phyloP scores from a whole-genome alignment of 2,329 filamentous ascomycete species.

The Gyromitra esculenta region DNA sequence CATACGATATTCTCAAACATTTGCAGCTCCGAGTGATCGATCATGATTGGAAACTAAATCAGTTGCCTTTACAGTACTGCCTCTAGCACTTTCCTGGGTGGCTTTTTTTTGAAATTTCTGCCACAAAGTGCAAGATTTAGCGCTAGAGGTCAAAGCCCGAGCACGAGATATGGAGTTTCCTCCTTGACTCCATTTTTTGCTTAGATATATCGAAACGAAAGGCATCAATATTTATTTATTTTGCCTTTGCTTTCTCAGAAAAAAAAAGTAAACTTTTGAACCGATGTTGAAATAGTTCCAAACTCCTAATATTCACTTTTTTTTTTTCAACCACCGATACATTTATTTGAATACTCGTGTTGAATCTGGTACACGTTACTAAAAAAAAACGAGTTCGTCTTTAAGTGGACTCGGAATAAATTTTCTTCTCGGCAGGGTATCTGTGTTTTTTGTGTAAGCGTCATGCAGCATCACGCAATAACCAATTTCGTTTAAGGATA shows the following conservation, averaged over 20 bases:
- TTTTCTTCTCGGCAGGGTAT: conserved; percentile 83
- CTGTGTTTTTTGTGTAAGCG: conserved; percentile 62
- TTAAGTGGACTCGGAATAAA: conserved; percentile 68
- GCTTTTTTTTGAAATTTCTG: too few relatives aligned
- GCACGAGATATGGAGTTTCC: background rate
- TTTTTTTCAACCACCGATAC: background rate
- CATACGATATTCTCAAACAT: too few relatives aligned
- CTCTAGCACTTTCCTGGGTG: too few relatives aligned
- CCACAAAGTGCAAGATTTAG: background rate
- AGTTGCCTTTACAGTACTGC: too few relatives aligned
- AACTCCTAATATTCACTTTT: conserved; percentile 1
- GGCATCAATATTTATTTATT: conserved; percentile 22
- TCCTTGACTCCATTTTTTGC: background rate
- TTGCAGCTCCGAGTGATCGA: background rate
- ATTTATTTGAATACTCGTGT: conserved; percentile 5
- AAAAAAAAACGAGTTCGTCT: background rate
- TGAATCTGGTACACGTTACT: conserved; percentile 9
- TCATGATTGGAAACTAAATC: background rate
- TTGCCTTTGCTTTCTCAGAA: background rate
- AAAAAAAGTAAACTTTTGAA: conserved; percentile 31
- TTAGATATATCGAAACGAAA: background rate
- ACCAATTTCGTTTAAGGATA: conserved; percentile 58
- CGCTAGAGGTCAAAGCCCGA: background rate
- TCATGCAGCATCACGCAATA: background rate
- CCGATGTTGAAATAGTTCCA: conserved; percentile 54